phyloP scores from a whole-genome alignment of 2,329 filamentous ascomycete species.

The Penicillium polonicum region DNA sequence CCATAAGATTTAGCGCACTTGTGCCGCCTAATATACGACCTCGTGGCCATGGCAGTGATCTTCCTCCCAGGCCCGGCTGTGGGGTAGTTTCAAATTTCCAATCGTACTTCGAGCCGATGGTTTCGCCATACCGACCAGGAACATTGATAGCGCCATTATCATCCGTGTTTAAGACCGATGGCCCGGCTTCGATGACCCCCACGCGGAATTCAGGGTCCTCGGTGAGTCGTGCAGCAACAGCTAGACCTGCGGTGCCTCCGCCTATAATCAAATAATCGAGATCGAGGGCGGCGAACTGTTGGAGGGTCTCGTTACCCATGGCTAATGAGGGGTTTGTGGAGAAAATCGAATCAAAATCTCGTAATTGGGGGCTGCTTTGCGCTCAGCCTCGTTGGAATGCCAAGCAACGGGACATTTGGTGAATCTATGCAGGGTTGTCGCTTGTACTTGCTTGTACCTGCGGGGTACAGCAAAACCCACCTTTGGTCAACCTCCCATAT shows the following conservation, averaged over 20 bases:
- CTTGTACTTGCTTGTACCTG: background rate
- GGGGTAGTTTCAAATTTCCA: conserved; percentile 34
- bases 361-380: background rate
- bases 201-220: conserved; percentile 45
- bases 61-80: conserved; percentile 22
- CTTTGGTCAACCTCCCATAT: background rate
- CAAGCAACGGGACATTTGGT: background rate
- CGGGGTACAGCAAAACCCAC: background rate
- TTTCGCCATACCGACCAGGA: conserved; percentile 19
- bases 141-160: conserved; percentile 29
- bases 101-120: conserved; percentile 29
- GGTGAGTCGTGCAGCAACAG: conserved; percentile 39
- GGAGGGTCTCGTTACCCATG: background rate
- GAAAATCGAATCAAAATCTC: background rate
- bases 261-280: conserved; percentile 45
- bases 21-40: conserved; percentile 36
- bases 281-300: background rate
- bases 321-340: background rate
- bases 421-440: background rate
- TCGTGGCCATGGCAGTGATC: conserved; percentile 19
- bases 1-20: conserved; percentile 35
- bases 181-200: conserved; percentile 49
- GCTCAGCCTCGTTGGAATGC: background rate
- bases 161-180: conserved; percentile 20
- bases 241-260: conserved; percentile 54